Conservation (phyloP, 2,329 filamentous ascomycete genomes). For the Alternaria gaisen region DNA sequence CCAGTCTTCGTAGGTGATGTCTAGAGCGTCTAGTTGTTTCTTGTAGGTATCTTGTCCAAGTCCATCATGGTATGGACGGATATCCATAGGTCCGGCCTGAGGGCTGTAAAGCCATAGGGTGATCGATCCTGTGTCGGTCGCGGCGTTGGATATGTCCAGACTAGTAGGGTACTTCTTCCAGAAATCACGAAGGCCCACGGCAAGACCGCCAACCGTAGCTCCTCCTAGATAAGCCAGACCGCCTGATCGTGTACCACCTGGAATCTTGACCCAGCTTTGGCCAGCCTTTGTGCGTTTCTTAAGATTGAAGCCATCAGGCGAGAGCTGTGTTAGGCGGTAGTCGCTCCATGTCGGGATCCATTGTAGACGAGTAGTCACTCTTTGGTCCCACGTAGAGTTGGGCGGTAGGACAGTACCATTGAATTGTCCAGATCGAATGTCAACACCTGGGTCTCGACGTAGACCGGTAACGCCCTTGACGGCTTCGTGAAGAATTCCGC, state of each 20-base stretch:
- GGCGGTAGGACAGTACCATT: slow-evolving; percentile 57
- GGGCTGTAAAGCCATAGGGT: slow-evolving; percentile 71
- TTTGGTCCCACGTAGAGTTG: slow-evolving; percentile 57
- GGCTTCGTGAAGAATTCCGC: slow-evolving; percentile 65
- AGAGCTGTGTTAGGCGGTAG: slow-evolving; percentile 66
- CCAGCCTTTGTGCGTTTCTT: slow-evolving; percentile 68
- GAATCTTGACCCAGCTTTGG: slow-evolving; percentile 67
- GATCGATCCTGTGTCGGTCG: slow-evolving; percentile 60
- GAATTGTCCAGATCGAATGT: slow-evolving; percentile 61
- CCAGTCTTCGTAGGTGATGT: slow-evolving; percentile 72
- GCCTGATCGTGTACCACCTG: slow-evolving; percentile 63
- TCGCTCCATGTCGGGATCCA: slow-evolving; percentile 69
- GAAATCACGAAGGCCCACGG: slow-evolving; percentile 67
- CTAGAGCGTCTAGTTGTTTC: slow-evolving; percentile 67
- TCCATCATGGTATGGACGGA: slow-evolving; percentile 67
- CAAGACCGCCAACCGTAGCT: slow-evolving; percentile 66
- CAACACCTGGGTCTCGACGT: slow-evolving; percentile 62
- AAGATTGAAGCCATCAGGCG: slow-evolving; percentile 67
- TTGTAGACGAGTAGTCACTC: slow-evolving; percentile 58
- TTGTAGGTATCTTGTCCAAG: slow-evolving; percentile 64
- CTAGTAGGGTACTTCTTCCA: slow-evolving; percentile 70
- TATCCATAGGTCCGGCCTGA: slow-evolving; percentile 63
- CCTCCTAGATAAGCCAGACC: slow-evolving; percentile 68
- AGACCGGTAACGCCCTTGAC: slow-evolving; percentile 69
- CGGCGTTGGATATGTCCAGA: slow-evolving; percentile 64